Evolutionary conservation across 140 eudicot genomes (phyloP), one percentile per base, ranked within the genome.

Genomic region (Anethum foeniculum): DNA sequence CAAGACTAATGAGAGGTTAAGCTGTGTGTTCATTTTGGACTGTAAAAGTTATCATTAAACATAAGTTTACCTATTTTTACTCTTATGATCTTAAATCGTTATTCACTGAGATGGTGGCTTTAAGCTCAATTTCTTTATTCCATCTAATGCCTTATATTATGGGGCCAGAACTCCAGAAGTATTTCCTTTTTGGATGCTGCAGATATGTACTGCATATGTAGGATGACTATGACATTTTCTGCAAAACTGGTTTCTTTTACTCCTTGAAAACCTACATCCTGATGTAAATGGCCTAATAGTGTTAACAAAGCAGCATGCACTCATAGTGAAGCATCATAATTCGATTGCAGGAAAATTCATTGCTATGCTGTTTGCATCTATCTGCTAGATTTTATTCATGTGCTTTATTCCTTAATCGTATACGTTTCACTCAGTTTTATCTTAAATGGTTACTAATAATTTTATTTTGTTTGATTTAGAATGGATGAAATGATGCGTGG

Each of bases 401-500:
- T 48, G 36, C 6, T 1, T 46, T 21, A 12, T 28, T 75, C 79
- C 5, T 28, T 13, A 46, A 75, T 75, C 23, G 47, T 25, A 0
- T 65, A 41, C 32, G 15, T 48, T 15, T 75, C 41, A 47, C 32
- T 1, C 27, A 1, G 60, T 15, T 75, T 28, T 75, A 5, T 44
- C 36, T 46, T 48, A 12, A 16, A 16, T 14, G 64, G 14, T 0
- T 28, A 16, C 41, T 4, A 64, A 52, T 73, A 51, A 80, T 67
- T 72, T 47, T 30, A 48, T 56, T 47, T 62, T 62, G 19, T 30
- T 73, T 84, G 74, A 39, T 86, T 86, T 90, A 96, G 99, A 88
- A 96, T 96, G 99, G 99, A 93, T 90, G 99, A 96, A 80, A 96
- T 96, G 99, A 96, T 96, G 99, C 90, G 94, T 38, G 99, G 99